Evolutionary conservation across 257 asterid genomes (phyloP), one percentile per base, ranked within the genome.

Genomic region (Jacaranda mimosifolia): DNA sequence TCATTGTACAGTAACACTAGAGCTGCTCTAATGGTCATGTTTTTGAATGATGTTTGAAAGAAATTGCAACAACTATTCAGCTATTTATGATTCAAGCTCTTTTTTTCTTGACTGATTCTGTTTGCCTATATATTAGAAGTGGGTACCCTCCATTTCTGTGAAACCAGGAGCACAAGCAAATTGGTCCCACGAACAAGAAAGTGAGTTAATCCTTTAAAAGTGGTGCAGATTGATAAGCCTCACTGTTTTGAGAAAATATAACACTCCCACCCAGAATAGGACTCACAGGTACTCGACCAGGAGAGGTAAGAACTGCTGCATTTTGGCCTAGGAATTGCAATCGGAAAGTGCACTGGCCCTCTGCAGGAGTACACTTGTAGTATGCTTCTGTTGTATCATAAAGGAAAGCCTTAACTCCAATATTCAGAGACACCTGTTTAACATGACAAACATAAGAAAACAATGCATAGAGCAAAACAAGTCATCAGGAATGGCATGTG

Each of bases 241-340:
- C 7, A 19, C 60, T 66, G 9, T 63, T 63, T 46, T 40, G 14
- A 12, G 38, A 43, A 68, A 49, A 21, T 39, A 72, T 35, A 68
- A 17, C 11, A 72, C 49, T 49, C 56, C 43, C 43, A n/a, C 58
- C 4, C 64, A 26, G 53, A 32, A 55, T 66, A 73, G 55, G 56
- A 84, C 97, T 88, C 85, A 94, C 98, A 78, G 81, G 85, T 55
- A 68, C 69, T 73, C 84, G 84, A 68, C 85, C 82, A 72, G 97
- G 97, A 79, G 94, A 76, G 57, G 94, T 85, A 78, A 94, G 84
- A 84, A 91, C 87, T 80, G 91, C 97, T 78, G 80, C 81, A 85
- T 85, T 88, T 80, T 81, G 81, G 45, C 88, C 75, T 42, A 75
- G 51, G 64, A 87, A 67, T 57, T 53, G 57, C 75, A 94, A 75